Conservation (phyloP, 164 flowering plant species). For the Tetracentron sinense region DNA sequence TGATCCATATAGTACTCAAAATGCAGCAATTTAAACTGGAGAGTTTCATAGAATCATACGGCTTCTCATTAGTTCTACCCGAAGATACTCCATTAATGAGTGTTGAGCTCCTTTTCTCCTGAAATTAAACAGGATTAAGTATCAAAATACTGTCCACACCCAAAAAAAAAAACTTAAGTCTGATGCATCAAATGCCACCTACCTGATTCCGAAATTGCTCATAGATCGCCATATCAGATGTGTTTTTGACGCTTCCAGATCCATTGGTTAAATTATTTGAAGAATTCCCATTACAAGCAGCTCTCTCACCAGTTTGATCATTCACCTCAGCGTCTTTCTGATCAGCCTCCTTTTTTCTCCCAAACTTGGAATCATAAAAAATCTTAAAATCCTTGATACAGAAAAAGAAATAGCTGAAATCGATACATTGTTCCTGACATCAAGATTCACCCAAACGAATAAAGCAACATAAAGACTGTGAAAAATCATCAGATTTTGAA, state of each 20-base stretch:
- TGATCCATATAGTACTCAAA: neutral
- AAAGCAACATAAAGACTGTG: too few relatives aligned
- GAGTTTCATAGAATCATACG: slow-evolving; percentile 27
- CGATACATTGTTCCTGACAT: neutral
- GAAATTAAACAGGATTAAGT: slow-evolving; percentile 6
- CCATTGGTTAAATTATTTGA: slow-evolving; percentile 37
- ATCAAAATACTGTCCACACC: neutral
- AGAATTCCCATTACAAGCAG: slow-evolving; percentile 38
- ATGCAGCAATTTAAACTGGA: neutral
- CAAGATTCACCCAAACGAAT: too few relatives aligned
- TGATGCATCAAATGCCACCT: slow-evolving; percentile 6
- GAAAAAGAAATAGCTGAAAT: neutral
- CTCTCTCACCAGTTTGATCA: slow-evolving; percentile 15
- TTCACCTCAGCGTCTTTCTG: slow-evolving; percentile 19
- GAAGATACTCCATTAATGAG: slow-evolving; percentile 30
- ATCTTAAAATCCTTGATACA: slow-evolving; percentile 85
- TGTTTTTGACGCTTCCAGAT: slow-evolving; percentile 38
- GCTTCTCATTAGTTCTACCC: slow-evolving; percentile 24
- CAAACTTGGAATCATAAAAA: slow-evolving; percentile 91
- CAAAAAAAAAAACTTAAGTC: neutral
- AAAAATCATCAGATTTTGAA: too few relatives aligned
- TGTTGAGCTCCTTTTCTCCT: slow-evolving; percentile 25
- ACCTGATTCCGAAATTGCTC: slow-evolving; percentile 79
- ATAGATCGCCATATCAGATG: slow-evolving; percentile 65
- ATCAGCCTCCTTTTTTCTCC: slow-evolving; percentile 56